Percentiles rank a stretch among this genome's conserved stretches.
Evolutionary conservation across 257 asterid species (phyloP).

Genomic region (Solanum etuberosum): DNA sequence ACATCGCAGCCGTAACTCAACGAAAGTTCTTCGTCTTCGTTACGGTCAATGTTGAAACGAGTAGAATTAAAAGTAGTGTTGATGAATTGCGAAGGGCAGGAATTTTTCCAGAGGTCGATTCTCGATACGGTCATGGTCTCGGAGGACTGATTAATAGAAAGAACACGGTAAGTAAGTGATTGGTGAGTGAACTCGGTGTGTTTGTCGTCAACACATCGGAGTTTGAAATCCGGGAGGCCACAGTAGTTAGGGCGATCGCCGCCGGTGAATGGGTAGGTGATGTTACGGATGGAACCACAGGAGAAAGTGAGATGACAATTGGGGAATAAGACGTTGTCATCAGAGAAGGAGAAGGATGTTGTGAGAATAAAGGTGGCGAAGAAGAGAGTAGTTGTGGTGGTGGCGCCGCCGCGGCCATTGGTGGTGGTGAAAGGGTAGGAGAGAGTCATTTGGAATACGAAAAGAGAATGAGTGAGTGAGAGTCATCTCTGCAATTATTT

Average conservation of each 20-base stretch:
- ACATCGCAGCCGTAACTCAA: constrained; percentile 47
- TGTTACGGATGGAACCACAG: constrained; percentile 29
- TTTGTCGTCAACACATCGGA: constrained; percentile 28
- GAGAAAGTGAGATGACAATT: constrained; percentile 38
- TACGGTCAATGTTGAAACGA: neutral
- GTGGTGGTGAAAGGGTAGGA: neutral
- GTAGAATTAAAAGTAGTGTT: neutral
- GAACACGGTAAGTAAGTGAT: constrained; percentile 33
- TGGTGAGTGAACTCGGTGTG: constrained; percentile 24
- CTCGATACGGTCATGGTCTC: constrained; percentile 30
- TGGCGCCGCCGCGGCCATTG: neutral
- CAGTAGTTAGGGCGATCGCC: constrained; percentile 50
- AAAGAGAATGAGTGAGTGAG: neutral
- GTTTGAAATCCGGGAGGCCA: constrained; percentile 41
- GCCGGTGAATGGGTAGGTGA: constrained; percentile 51
- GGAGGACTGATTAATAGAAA: constrained; percentile 21
- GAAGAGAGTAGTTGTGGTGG: neutral
- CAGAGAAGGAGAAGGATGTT: neutral
- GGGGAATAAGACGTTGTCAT: constrained; percentile 12
- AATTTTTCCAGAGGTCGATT: constrained; percentile 28
- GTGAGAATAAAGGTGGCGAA: neutral
- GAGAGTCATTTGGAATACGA: neutral
- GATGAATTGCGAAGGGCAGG: constrained; percentile 28
- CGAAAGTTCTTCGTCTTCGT: constrained; percentile 17
- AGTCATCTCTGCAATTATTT: neutral